Evolutionary conservation across 164 flowering plant species (phyloP), one percentile per base, ranked within the genome.

Genomic region (Kalanchoe fedtschenkoi): DNA sequence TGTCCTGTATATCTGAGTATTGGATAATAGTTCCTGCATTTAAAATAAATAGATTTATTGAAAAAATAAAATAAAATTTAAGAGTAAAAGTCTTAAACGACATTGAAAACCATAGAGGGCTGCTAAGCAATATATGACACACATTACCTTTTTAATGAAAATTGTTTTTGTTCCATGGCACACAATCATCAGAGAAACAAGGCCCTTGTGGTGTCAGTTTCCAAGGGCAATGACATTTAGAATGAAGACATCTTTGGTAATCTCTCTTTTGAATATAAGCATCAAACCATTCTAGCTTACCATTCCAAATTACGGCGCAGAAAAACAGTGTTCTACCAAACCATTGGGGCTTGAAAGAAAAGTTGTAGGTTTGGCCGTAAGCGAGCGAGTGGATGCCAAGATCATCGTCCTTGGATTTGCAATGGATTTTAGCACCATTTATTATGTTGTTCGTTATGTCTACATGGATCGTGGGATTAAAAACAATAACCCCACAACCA

Each of bases 211-310:
- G 33, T 7, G 56, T 51, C 56, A 51, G 26, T 15, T 51, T 51
- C 56, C 56, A 51, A 13, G 56, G 56, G 13, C 56, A 51, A 11
- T 13, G 30, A 51, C 56, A 51, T 2, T 11, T 2, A 51, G 30
- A 28, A 2, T 51, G 32, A 6, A 51, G 10, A 32, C 56, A 51
- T 17, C 30, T 51, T 26, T 24, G 32, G 17, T 51, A 51, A 51
- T 51, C 56, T 46, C 54, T 46, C 54, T 21, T 21, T 21, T 47
- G 54, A 22, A 47, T 47, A 47, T 22, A 47, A 10, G 54, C 54
- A 47, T 47, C 54, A 47, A 47, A 47, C 54, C 54, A 47, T 47
- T 47, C 54, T 22, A 47, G 8, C 54, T 47, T 47, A 22, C 13
- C 29, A 47, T 47, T 8, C 54, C 54, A 47, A 28, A 7, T 47